Evolutionary conservation across 31 red algal species (phyloP).

Genomic region (Asparagopsis taxiformis): DNA sequence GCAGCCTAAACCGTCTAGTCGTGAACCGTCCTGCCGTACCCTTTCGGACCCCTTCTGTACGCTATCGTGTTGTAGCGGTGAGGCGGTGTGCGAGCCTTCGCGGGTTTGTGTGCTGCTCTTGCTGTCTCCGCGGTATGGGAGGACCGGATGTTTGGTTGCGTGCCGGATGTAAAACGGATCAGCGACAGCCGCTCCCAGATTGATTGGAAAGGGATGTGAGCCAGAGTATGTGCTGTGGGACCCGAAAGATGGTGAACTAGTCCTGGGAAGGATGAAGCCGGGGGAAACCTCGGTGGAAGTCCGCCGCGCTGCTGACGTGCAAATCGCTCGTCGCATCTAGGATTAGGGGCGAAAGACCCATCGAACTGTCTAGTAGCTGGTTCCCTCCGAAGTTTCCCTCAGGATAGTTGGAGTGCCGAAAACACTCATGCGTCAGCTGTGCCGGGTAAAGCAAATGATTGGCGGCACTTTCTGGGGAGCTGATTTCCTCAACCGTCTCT

Average conservation of each 20-base stretch:
- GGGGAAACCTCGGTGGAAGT: constrained; percentile 84
- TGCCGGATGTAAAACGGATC: too few species aligned
- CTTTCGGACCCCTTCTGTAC: too few species aligned
- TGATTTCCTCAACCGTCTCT: constrained; percentile 52
- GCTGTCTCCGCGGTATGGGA: too few species aligned
- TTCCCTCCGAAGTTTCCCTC: too few species aligned
- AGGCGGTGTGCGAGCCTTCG: constrained; percentile 38
- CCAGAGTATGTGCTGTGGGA: constrained; percentile 46
- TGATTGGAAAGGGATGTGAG: too few species aligned
- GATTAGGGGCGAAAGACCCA: constrained; percentile 97
- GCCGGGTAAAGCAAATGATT: constrained; percentile 89
- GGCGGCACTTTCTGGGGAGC: constrained; percentile 57
- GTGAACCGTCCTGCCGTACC: too few species aligned
- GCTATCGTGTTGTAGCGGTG: constrained; percentile 27
- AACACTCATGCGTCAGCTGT: constrained; percentile 27
- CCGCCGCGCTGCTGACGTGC: constrained; percentile 89
- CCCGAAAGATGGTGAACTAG: too few species aligned
- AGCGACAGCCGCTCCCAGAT: too few species aligned
- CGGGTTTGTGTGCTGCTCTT: too few species aligned
- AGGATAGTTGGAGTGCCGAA: constrained; percentile 26
- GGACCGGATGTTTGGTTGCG: too few species aligned
- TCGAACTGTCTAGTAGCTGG: constrained; percentile 96
- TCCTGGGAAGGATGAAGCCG: constrained; percentile 86
- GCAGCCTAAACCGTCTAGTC: too few species aligned
- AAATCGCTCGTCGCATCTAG: constrained; percentile 96